Percentiles rank a stretch among this genome's conserved stretches.
Evolutionary conservation across 2,329 filamentous ascomycete species (phyloP).

Genomic region (Pyrenophora teres): DNA sequence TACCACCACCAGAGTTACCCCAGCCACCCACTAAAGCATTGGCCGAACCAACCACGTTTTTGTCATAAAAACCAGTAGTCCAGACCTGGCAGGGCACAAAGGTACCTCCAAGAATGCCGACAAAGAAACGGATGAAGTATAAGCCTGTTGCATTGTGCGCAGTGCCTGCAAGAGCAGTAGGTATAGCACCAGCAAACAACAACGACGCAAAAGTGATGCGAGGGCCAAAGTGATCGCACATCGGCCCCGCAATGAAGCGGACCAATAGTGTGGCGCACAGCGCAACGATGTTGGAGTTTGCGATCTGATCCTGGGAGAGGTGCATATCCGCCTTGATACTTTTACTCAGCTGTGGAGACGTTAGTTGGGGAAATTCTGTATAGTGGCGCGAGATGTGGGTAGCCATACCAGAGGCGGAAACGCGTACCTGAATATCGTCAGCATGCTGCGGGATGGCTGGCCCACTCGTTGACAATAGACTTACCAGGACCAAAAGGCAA

Average conservation of each 20-base stretch:
- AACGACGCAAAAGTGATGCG: slow-evolving; percentile 78
- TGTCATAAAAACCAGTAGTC: slow-evolving; percentile 92
- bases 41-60: slow-evolving; percentile 85
- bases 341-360: slow-evolving; percentile 36
- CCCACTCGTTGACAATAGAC: slow-evolving; percentile 21
- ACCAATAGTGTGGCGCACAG: slow-evolving; percentile 67
- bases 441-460: slow-evolving; percentile 11
- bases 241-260: slow-evolving; percentile 75
- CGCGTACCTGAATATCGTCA: slow-evolving; percentile 67
- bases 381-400: slow-evolving; percentile 9
- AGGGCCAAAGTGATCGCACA: slow-evolving; percentile 85
- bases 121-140: slow-evolving; percentile 77
- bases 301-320: slow-evolving; percentile 71
- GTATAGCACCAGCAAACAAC: slow-evolving; percentile 77
- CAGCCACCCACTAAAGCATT: slow-evolving; percentile 84
- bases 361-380: slow-evolving; percentile 50
- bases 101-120: slow-evolving; percentile 75
- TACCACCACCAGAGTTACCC: slow-evolving; percentile 86
- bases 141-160: slow-evolving; percentile 70
- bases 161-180: slow-evolving; percentile 79
- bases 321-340: slow-evolving; percentile 80
- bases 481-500: slow-evolving; percentile 82
- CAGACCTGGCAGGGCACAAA: slow-evolving; percentile 91
- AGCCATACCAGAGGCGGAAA: slow-evolving; percentile 76
- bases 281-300: slow-evolving; percentile 90